Evolutionary conservation across 2,329 filamentous ascomycete genomes (phyloP), one percentile per base, ranked within the genome.

Genomic region (Lachnellula subtilissima): DNA sequence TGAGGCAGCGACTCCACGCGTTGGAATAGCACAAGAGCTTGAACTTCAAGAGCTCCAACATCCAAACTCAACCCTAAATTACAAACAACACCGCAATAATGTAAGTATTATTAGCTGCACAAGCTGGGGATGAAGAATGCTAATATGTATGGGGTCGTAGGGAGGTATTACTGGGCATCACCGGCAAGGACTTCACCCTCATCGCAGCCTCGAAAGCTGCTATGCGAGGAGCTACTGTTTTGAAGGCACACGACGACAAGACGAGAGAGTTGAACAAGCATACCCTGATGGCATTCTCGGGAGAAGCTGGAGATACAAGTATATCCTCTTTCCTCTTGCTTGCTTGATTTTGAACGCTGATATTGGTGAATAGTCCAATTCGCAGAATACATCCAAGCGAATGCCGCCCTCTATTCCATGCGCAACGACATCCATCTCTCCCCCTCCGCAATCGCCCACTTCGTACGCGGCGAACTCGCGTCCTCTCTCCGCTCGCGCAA

Each of bases 121-220:
- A 23, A 35, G 45, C 45, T 48, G n/a, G 4, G 17, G n/a, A 28
- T 12, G 45, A 17, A 32, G n/a, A 39, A 5, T 62, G 54, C 57
- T 63, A 50, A 60, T 49, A 22, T 58, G 46, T 58, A 28, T 39
- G 43, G 47, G 35, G 7, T 25, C 54, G 53, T 57, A 97, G 92
- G 94, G 94, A 99, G 85, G 90, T 97, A 73, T 83, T 99, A 72
- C 84, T 99, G 67, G 94, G 94, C 71, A 96, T 99, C 75, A 97
- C 93, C 58, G 95, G 94, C 79, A 96, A 96, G 81, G 95, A 99
- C 84, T 99, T 97, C 75, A 95, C 92, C 78, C 86, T 99, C 82
- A 86, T 99, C 73, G 94, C 91, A 69, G 90, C 94, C 69, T 97
- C 92, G 62, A 97, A 99, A 81, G 94, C 94, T 72, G 90, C 92